Conservation (phyloP, 2,329 filamentous ascomycete genomes). For the Talaromyces pinophilus region DNA sequence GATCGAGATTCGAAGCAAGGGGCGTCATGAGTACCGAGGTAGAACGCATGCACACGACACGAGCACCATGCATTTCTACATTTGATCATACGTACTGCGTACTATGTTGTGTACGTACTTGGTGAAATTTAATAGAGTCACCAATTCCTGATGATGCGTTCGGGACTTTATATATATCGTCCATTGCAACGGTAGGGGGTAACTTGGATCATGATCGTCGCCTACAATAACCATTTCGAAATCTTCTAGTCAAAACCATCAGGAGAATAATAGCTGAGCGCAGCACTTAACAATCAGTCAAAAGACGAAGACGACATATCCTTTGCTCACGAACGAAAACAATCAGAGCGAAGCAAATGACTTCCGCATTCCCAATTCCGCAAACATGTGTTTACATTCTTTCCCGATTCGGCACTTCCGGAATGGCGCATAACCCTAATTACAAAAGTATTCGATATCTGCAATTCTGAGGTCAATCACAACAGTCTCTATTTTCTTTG, state of each 20-base stretch:
- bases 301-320: not conserved
- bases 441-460: constrained; percentile 1
- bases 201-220: not conserved
- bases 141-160: not conserved
- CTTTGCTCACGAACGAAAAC: constrained; percentile 2
- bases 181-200: not conserved
- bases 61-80: not conserved
- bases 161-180: not conserved
- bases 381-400: constrained; percentile 25
- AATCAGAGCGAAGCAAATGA: not conserved
- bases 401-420: constrained; percentile 22
- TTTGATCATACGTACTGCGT: not conserved
- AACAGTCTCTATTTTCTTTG: not conserved
- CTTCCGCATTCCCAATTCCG: constrained; percentile 22
- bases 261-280: not conserved
- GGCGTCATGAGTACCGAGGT: not conserved
- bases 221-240: not conserved
- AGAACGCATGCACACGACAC: constrained; percentile 2
- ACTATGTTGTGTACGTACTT: not conserved
- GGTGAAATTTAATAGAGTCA: not conserved
- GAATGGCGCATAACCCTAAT: constrained; percentile 23
- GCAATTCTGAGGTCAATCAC: not conserved
- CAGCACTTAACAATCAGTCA: not conserved
- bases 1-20: constrained; percentile 13
- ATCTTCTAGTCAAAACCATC: not conserved